A percentile compares a stretch with the other conserved stretches of the same genome.
These are phyloP conservation scores for Solanum sparsipilum DNA, from an alignment of 257 asterid species.

Conservation along the genomic window DNA sequence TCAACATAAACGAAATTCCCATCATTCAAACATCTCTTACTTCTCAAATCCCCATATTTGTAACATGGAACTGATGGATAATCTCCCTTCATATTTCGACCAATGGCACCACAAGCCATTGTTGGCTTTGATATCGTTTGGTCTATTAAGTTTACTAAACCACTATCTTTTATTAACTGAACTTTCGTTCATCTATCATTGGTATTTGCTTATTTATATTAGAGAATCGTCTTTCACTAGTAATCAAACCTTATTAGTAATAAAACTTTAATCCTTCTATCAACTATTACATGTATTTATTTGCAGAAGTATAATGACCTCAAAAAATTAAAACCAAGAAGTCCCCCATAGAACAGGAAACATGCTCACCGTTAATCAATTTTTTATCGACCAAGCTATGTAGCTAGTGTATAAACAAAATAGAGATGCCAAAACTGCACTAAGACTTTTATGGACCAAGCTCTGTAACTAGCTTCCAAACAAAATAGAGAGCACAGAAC, in stretches of 20 bases:
- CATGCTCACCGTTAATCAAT: background rate
- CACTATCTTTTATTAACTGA: background rate
- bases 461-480: background rate
- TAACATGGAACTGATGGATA: background rate
- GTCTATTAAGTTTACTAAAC: background rate
- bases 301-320: background rate
- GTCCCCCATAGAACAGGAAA: background rate
- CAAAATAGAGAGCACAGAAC: background rate
- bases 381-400: background rate
- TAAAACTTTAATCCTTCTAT: background rate
- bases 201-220: background rate
- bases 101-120: background rate
- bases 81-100: background rate
- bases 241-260: background rate
- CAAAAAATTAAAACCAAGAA: background rate
- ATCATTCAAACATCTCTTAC: background rate
- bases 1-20: background rate
- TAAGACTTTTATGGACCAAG: background rate
- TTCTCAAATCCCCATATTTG: background rate
- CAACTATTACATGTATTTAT: background rate
- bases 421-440: background rate
- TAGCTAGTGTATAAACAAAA: background rate
- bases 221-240: background rate
- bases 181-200: background rate
- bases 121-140: background rate